phyloP scores from a whole-genome alignment of 1,284 basidiomycete genomes.

The Puccinia hordei region DNA sequence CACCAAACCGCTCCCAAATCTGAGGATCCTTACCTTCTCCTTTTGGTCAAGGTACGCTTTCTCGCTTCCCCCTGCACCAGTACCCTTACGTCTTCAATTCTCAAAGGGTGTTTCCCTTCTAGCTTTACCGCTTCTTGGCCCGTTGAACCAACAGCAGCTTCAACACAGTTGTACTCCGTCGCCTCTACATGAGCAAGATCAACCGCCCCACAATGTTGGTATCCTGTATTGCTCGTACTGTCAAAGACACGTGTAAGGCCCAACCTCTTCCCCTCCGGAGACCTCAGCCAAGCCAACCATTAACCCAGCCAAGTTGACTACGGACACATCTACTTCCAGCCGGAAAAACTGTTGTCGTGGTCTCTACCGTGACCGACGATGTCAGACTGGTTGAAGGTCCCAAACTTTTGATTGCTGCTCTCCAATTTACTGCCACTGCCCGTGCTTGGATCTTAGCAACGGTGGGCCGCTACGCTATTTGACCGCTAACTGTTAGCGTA shows the following conservation, averaged over 20 bases:
- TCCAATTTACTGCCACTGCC: slow-evolving; percentile 89
- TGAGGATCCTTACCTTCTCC: slow-evolving; percentile 97
- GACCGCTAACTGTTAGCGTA: no score
- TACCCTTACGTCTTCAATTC: neutral
- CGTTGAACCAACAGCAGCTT: slow-evolving; percentile 93
- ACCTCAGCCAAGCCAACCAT: neutral
- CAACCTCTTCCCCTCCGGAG: slow-evolving; percentile 61
- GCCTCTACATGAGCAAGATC: slow-evolving; percentile 94
- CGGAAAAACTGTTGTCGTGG: slow-evolving; percentile 81
- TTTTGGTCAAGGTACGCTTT: slow-evolving; percentile 86
- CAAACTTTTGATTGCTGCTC: slow-evolving; percentile 89
- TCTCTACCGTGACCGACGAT: slow-evolving; percentile 95
- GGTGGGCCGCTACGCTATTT: no score
- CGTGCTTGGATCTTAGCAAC: slow-evolving; percentile 94
- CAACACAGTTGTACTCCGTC: slow-evolving; percentile 97
- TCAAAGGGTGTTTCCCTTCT: slow-evolving; percentile 23
- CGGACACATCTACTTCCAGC: no score
- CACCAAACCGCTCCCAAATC: slow-evolving; percentile 92
- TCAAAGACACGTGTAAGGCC: slow-evolving; percentile 74
- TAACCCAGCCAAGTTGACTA: neutral
- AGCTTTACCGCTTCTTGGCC: slow-evolving; percentile 99
- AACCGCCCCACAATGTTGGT: slow-evolving; percentile 96
- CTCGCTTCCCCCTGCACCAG: neutral
- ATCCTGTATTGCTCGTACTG: slow-evolving; percentile 69
- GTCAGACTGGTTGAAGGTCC: slow-evolving; percentile 82